These are phyloP conservation scores for Triglochin maritima DNA, from an alignment of 106 monocot genomes.

Conservation along the genomic window DNA sequence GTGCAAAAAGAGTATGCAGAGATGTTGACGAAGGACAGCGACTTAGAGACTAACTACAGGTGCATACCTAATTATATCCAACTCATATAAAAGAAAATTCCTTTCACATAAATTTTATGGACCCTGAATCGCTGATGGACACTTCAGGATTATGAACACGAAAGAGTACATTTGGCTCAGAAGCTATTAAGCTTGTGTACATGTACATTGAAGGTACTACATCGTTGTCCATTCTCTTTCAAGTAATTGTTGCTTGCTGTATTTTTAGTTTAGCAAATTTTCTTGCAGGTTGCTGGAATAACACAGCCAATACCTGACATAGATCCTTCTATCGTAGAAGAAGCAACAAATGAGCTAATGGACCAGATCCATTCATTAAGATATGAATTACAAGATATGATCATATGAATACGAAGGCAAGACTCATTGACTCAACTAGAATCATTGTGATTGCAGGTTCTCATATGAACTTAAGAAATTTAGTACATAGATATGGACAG, in stretches of 20 bases:
- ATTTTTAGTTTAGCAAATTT: not conserved
- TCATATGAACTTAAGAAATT: too few relatives aligned
- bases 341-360: conserved; percentile 28
- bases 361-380: conserved; percentile 29
- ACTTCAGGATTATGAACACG: conserved; percentile 44
- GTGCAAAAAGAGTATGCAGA: conserved; percentile 28
- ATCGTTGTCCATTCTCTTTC: not conserved
- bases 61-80: conserved; percentile 7
- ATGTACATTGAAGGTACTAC: conserved; percentile 36
- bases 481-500: too few relatives aligned
- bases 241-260: not conserved
- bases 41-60: conserved; percentile 34
- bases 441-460: too few relatives aligned
- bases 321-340: conserved; percentile 30
- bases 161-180: conserved; percentile 33
- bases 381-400: conserved; percentile 42
- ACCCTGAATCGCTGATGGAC: not conserved
- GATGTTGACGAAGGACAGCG: conserved; percentile 54
- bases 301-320: conserved; percentile 10
- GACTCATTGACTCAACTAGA: not conserved
- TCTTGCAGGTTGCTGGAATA: conserved; percentile 50
- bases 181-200: conserved; percentile 38
- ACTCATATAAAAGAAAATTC: not conserved
- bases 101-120: too few relatives aligned
- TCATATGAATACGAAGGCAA: conserved; percentile 41